Conservation (phyloP, 345 rosid genomes). For the Salix viminalis region DNA sequence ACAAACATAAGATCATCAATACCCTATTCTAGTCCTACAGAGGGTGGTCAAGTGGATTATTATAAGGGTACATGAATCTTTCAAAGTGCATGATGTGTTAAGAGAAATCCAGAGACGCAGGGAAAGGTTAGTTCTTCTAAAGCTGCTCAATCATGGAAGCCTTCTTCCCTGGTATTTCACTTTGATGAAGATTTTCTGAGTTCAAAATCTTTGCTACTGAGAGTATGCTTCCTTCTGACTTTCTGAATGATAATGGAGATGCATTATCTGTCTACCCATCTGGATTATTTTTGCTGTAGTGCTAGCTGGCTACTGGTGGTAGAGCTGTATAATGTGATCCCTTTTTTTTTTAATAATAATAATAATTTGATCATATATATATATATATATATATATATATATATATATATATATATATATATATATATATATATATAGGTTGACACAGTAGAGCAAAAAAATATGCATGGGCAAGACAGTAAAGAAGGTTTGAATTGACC, state of each 20-base stretch:
- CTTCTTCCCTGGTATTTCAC: slow-evolving; percentile 17
- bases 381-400: background rate
- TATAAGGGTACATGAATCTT: background rate
- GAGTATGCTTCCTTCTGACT: background rate
- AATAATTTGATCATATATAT: background rate
- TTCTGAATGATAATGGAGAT: background rate
- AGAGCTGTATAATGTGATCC: background rate
- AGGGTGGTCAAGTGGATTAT: background rate
- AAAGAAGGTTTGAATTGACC: slow-evolving; percentile 23
- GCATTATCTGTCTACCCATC: background rate
- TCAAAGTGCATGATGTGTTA: background rate
- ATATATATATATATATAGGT: background rate
- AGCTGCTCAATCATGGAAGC: slow-evolving; percentile 23
- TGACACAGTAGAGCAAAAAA: background rate
- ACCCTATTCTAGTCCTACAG: background rate
- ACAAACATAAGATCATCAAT: background rate
- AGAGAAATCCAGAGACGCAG: background rate
- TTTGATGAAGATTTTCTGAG: background rate
- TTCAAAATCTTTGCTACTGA: background rate
- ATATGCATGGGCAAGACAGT: background rate
- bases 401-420: background rate
- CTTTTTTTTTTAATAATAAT: no score
- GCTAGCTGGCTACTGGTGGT: background rate
- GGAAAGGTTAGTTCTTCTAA: slow-evolving; percentile 12
- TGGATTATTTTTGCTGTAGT: background rate